These are phyloP conservation scores for Annulohypoxylon truncatum DNA, from an alignment of 2,329 filamentous ascomycete genomes.

Conservation along the genomic window DNA sequence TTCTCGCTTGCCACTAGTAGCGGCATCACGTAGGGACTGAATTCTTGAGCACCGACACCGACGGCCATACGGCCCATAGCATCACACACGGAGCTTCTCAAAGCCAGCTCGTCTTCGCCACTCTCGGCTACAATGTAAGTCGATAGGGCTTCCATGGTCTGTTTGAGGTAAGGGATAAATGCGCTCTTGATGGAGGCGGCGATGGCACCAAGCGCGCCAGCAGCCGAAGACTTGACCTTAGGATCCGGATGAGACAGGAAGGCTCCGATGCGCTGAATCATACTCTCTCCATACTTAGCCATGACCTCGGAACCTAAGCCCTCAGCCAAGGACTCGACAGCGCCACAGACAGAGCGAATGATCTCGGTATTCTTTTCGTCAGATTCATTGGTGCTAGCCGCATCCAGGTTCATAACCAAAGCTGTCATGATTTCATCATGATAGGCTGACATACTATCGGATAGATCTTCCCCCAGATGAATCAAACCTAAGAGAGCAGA, in stretches of 20 bases:
- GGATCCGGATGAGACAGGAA: slow-evolving; percentile 87
- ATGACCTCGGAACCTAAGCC: slow-evolving; percentile 85
- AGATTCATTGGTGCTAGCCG: slow-evolving; percentile 75
- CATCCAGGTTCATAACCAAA: slow-evolving; percentile 88
- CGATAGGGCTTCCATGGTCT: slow-evolving; percentile 90
- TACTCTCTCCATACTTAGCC: slow-evolving; percentile 80
- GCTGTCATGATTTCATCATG: slow-evolving; percentile 87
- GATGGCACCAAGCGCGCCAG: slow-evolving; percentile 90
- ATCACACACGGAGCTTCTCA: slow-evolving; percentile 90
- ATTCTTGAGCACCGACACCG: slow-evolving; percentile 85
- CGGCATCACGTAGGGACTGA: slow-evolving; percentile 90
- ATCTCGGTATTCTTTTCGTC: slow-evolving; percentile 85
- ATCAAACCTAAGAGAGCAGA: slow-evolving; percentile 89
- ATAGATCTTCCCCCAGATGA: slow-evolving; percentile 90
- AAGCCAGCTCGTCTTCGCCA: slow-evolving; percentile 87
- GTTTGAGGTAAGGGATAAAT: slow-evolving; percentile 92
- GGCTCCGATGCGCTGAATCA: slow-evolving; percentile 85
- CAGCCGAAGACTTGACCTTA: slow-evolving; percentile 89
- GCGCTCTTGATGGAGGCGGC: slow-evolving; percentile 84
- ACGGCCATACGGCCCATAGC: slow-evolving; percentile 92
- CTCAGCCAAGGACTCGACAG: slow-evolving; percentile 90
- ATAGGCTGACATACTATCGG: slow-evolving; percentile 87
- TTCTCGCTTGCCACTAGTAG: slow-evolving; percentile 95
- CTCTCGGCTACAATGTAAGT: slow-evolving; percentile 88
- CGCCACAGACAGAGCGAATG: slow-evolving; percentile 88